These are phyloP conservation scores for Logfia minima DNA, from an alignment of 129 eudicot genomes.

Conservation along the genomic window DNA sequence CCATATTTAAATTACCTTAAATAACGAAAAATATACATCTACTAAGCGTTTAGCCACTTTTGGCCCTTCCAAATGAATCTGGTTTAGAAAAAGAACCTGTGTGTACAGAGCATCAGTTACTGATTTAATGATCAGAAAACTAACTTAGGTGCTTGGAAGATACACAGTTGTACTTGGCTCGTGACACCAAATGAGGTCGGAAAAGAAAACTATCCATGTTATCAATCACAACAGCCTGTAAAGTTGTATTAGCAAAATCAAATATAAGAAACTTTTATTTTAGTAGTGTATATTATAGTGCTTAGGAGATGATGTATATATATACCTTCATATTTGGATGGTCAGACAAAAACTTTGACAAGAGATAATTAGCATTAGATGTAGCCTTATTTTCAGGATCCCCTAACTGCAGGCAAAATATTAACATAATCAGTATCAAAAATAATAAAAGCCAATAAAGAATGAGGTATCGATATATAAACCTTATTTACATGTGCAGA, in stretches of 20 bases:
- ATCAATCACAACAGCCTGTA: constrained; percentile 85
- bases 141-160: constrained; percentile 15
- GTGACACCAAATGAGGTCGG: constrained; percentile 81
- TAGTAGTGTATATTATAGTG: neutral
- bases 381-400: constrained; percentile 88
- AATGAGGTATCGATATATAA: constrained; percentile 2
- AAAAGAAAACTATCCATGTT: constrained; percentile 91
- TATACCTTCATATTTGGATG: constrained; percentile 98
- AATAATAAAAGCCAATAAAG: neutral
- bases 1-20: constrained; percentile 50
- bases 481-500: constrained; percentile 93
- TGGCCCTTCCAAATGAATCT: constrained; percentile 78
- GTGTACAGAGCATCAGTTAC: constrained; percentile 22
- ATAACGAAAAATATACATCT: constrained; percentile 87
- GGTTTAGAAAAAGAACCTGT: constrained; percentile 81
- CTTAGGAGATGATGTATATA: neutral
- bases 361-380: constrained; percentile 81
- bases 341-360: constrained; percentile 78
- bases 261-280: neutral
- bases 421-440: neutral
- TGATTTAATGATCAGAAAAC: neutral
- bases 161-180: constrained; percentile 93
- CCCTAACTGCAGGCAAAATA: constrained; percentile 59
- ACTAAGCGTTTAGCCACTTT: constrained; percentile 85
- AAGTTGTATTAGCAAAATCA: constrained; percentile 21